Percentiles rank a stretch among this genome's conserved stretches.
Conservation (phyloP, 768 basidiomycete species). For the Xanthoconium stramineum region DNA sequence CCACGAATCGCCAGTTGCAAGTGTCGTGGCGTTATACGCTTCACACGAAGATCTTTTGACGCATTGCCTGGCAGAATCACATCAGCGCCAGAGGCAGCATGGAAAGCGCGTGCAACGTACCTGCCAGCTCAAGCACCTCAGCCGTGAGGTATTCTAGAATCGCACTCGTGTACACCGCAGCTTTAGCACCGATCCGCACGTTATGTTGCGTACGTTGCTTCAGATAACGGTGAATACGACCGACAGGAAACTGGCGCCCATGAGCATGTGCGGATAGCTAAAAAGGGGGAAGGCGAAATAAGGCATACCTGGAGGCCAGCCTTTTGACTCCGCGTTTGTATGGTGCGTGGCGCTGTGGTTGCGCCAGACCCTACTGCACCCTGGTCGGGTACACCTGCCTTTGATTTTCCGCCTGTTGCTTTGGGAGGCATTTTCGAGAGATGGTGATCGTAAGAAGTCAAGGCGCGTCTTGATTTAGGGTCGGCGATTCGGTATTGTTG, state of each 20-base stretch:
- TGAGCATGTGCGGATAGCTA: neutral
- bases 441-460: constrained; percentile 30
- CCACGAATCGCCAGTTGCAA: constrained; percentile 94
- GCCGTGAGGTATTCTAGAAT: constrained; percentile 96
- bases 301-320: constrained; percentile 79
- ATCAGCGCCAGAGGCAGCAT: neutral
- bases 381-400: constrained; percentile 38
- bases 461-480: constrained; percentile 35
- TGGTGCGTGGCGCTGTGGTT: constrained; percentile 33
- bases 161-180: constrained; percentile 94
- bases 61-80: constrained; percentile 68
- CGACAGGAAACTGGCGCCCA: constrained; percentile 77
- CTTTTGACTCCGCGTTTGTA: constrained; percentile 74
- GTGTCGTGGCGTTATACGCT: constrained; percentile 95
- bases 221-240: constrained; percentile 95
- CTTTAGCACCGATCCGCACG: constrained; percentile 95
- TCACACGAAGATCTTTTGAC: constrained; percentile 94
- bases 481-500: constrained; percentile 26
- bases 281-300: neutral
- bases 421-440: constrained; percentile 44
- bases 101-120: constrained; percentile 40
- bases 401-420: constrained; percentile 63
- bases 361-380: constrained; percentile 29
- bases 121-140: constrained; percentile 93
- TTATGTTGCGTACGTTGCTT: constrained; percentile 92